phyloP scores from a whole-genome alignment of 108 stramenopile species.

The Cyclotella choctawhatcheeana region DNA sequence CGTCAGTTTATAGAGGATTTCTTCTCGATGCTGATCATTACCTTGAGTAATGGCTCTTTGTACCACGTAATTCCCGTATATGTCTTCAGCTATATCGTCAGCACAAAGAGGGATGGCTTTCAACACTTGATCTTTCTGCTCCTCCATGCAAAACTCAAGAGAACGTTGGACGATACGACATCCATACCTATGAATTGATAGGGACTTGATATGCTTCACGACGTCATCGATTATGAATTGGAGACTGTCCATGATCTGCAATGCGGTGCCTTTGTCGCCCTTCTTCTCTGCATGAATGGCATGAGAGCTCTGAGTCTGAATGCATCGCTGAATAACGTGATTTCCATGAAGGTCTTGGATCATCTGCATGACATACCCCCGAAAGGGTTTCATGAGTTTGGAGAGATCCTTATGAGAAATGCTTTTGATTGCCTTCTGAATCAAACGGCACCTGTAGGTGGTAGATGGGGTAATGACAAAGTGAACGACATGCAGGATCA shows the following conservation, averaged over 20 bases:
- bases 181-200: slow-evolving; percentile 93
- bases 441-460: slow-evolving; percentile 82
- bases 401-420: slow-evolving; percentile 71
- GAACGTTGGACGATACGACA: slow-evolving; percentile 95
- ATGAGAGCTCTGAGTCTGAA: slow-evolving; percentile 75
- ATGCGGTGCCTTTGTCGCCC: slow-evolving; percentile 35
- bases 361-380: slow-evolving; percentile 80
- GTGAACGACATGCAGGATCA: background rate
- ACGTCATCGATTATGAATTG: slow-evolving; percentile 94
- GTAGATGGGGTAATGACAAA: slow-evolving; percentile 3
- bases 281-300: slow-evolving; percentile 38
- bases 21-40: slow-evolving; percentile 64
- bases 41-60: slow-evolving; percentile 88
- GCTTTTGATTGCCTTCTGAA: slow-evolving; percentile 90
- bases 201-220: slow-evolving; percentile 68
- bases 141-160: slow-evolving; percentile 87
- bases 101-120: slow-evolving; percentile 62
- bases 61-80: slow-evolving; percentile 92
- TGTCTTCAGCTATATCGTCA: slow-evolving; percentile 72
- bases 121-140: slow-evolving; percentile 66
- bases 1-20: slow-evolving; percentile 71
- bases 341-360: slow-evolving; percentile 97
- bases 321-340: slow-evolving; percentile 96
- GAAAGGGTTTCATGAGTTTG: slow-evolving; percentile 79
- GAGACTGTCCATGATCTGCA: slow-evolving; percentile 69